phyloP scores from a whole-genome alignment of 2,329 filamentous ascomycete species.

The Dactylellina sp. region DNA sequence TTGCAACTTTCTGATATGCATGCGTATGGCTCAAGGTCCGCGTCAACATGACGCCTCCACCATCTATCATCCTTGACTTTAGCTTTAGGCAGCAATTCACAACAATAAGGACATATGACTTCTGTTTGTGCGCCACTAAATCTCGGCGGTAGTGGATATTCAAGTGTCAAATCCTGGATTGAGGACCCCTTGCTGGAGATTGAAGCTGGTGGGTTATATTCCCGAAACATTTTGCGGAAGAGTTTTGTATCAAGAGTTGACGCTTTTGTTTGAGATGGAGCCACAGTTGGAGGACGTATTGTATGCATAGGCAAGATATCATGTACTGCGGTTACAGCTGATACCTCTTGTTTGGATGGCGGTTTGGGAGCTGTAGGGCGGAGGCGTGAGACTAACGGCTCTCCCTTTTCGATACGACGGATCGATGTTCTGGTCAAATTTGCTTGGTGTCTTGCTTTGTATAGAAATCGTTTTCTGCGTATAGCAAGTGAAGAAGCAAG shows the following conservation, averaged over 20 bases:
- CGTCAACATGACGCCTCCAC: slow-evolving; percentile 27
- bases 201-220: slow-evolving; percentile 5
- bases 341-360: not conserved
- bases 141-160: slow-evolving; percentile 28
- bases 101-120: slow-evolving; percentile 30
- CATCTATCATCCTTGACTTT: not conserved
- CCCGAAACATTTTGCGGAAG: slow-evolving; percentile 8
- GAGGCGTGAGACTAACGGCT: not conserved
- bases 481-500: slow-evolving; percentile 13
- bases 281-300: not conserved
- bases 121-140: not conserved
- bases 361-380: not conserved
- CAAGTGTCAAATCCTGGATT: not conserved
- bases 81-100: slow-evolving; percentile 1
- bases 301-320: no score
- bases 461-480: slow-evolving; percentile 22
- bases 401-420: not conserved
- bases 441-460: slow-evolving; percentile 13
- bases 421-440: slow-evolving; percentile 2
- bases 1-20: slow-evolving; percentile 33
- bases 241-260: slow-evolving; percentile 11
- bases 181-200: slow-evolving; percentile 15
- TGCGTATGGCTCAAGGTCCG: slow-evolving; percentile 20
- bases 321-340: no score
- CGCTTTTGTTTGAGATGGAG: slow-evolving; percentile 20